Evolutionary conservation across 345 rosid species (phyloP).

Genomic region (Eucalyptus erythrocorys): DNA sequence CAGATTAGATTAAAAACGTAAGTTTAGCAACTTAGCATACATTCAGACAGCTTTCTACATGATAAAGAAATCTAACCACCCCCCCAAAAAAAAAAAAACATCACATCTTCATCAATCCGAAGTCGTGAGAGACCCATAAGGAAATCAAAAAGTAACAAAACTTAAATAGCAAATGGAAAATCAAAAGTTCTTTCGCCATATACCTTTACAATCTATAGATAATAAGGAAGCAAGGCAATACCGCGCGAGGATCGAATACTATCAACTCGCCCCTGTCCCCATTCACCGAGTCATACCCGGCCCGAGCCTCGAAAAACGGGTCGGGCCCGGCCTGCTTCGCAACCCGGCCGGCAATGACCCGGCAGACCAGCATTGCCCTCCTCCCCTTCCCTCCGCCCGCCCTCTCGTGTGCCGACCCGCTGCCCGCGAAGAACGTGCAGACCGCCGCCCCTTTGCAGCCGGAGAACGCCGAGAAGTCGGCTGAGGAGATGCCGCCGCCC

Average conservation of each 20-base stretch:
- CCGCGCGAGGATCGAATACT: constrained; percentile 82
- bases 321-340: constrained; percentile 30
- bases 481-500: constrained; percentile 15
- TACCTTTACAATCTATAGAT: constrained; percentile 73
- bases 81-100: background rate
- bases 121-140: background rate
- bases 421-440: constrained; percentile 57
- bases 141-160: background rate
- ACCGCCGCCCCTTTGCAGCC: constrained; percentile 45
- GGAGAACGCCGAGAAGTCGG: background rate
- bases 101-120: background rate
- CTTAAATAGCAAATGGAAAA: background rate
- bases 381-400: constrained; percentile 82
- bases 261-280: constrained; percentile 75
- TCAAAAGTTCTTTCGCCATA: background rate
- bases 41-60: background rate
- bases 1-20: background rate
- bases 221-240: constrained; percentile 90
- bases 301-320: constrained; percentile 23
- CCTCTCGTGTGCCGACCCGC: constrained; percentile 70
- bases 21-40: background rate
- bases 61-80: background rate
- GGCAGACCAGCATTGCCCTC: constrained; percentile 88
- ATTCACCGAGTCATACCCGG: constrained; percentile 82
- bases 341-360: constrained; percentile 89